These are phyloP conservation scores for Vitis hybrid DNA, from an alignment of 177 flowering plant species.

Conservation along the genomic window DNA sequence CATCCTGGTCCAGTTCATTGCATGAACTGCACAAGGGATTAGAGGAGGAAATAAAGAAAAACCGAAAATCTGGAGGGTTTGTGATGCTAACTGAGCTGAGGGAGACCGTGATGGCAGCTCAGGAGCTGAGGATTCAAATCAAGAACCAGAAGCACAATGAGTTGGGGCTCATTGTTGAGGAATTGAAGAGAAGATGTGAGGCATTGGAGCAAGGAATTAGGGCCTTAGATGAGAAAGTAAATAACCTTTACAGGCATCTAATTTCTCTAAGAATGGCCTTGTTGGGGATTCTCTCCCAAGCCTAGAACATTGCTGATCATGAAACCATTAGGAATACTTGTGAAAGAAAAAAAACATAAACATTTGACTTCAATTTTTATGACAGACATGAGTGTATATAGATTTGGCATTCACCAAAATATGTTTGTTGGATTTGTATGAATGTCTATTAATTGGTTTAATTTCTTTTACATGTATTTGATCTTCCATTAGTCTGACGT, in stretches of 20 bases:
- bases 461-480: too few relatives aligned
- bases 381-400: background rate
- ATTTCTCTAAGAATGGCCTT: constrained; percentile 39
- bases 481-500: too few relatives aligned
- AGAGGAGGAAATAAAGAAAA: constrained; percentile 21
- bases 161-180: constrained; percentile 11
- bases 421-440: too few relatives aligned
- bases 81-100: constrained; percentile 28
- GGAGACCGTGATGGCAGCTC: constrained; percentile 5
- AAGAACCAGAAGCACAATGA: constrained; percentile 1
- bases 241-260: constrained; percentile 32
- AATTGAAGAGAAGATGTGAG: constrained; percentile 25
- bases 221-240: constrained; percentile 25
- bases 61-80: constrained; percentile 4
- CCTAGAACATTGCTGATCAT: background rate
- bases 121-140: constrained; percentile 17
- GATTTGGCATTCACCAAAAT: background rate
- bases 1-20: constrained; percentile 25
- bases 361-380: background rate
- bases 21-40: constrained; percentile 19
- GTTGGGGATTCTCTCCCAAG: constrained; percentile 23
- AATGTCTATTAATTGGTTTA: too few relatives aligned
- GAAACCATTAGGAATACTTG: background rate
- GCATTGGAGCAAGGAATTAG: constrained; percentile 27
- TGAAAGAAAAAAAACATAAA: background rate